Evolutionary conservation across 1,139 yeast species (phyloP).

Genomic region (Taphrina wiesneri): DNA sequence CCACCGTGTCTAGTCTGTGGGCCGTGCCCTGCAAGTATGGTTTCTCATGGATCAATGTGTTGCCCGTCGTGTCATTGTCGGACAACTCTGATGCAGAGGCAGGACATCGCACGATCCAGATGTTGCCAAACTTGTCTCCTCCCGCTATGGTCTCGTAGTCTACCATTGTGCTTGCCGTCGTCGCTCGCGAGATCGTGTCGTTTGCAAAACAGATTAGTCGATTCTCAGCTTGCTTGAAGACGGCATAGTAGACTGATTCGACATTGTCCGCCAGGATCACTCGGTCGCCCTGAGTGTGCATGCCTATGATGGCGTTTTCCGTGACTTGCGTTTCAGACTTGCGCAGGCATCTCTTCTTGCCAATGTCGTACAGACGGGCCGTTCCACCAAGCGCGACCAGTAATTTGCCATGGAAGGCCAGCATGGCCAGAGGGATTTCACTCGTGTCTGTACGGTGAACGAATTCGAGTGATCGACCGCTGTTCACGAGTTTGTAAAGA

Average conservation of each 20-base stretch:
- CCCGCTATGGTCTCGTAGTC: constrained; percentile 77
- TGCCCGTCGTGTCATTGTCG: constrained; percentile 57
- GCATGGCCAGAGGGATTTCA: constrained; percentile 54
- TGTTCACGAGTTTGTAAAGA: constrained; percentile 51
- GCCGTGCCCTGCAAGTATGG: constrained; percentile 57
- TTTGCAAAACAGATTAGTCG: constrained; percentile 65
- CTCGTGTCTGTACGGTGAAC: constrained; percentile 66
- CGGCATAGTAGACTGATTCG: constrained; percentile 62
- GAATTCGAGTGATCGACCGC: constrained; percentile 50
- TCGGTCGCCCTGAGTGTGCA: constrained; percentile 60
- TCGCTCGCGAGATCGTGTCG: constrained; percentile 67
- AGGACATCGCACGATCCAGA: constrained; percentile 66
- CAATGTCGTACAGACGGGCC: constrained; percentile 69
- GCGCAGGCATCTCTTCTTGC: constrained; percentile 73
- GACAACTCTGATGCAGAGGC: constrained; percentile 51
- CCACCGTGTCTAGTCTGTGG: constrained; percentile 55
- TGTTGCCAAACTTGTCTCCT: constrained; percentile 88
- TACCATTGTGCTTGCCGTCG: constrained; percentile 59
- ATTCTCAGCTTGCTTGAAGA: constrained; percentile 56
- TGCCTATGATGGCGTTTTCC: constrained; percentile 53
- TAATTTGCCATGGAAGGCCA: constrained; percentile 61
- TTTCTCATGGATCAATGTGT: constrained; percentile 43
- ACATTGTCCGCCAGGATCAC: constrained; percentile 68
- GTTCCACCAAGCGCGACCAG: constrained; percentile 60
- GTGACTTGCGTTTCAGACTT: constrained; percentile 51